Evolutionary conservation across 768 basidiomycete genomes (phyloP).

Genomic region (Serendipita sp.): DNA sequence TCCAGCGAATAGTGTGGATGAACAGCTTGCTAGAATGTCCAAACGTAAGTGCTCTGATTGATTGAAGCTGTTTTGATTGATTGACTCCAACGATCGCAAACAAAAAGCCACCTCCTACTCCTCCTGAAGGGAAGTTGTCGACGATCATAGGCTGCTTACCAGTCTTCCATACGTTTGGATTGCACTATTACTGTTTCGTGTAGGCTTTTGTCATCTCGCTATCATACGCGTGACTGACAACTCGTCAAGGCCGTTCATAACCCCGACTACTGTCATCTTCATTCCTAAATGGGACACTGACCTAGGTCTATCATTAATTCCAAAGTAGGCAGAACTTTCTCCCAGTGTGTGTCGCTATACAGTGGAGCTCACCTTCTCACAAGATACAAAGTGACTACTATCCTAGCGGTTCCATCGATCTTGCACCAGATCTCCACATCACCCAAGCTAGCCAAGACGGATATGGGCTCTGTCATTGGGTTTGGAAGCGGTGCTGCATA

Average conservation of each 20-base stretch:
- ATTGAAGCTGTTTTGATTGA: no score
- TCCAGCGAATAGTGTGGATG: conserved; percentile 24
- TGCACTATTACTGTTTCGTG: conserved; percentile 34
- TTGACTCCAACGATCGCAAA: neutral
- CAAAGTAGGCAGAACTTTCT: conserved; percentile 43
- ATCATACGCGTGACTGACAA: conserved; percentile 16
- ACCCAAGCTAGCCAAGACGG: conserved; percentile 28
- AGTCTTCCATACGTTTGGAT: conserved; percentile 49
- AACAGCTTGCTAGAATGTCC: conserved; percentile 22
- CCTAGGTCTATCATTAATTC: conserved; percentile 34
- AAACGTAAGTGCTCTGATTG: conserved; percentile 21
- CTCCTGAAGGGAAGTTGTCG: conserved; percentile 23
- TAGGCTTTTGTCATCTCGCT: neutral
- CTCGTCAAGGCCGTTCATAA: conserved; percentile 19
- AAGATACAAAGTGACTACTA: conserved; percentile 39
- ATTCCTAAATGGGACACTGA: conserved; percentile 48
- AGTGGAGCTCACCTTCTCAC: neutral
- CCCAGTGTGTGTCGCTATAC: no score
- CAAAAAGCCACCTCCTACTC: conserved; percentile 27
- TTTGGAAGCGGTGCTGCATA: conserved; percentile 48
- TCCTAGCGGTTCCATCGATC: conserved; percentile 45
- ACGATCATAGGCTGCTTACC: conserved; percentile 45
- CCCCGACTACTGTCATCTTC: conserved; percentile 34
- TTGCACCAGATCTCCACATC: conserved; percentile 50
- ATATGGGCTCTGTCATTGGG: conserved; percentile 34